These are phyloP conservation scores for Pachyrhizus erosus DNA, from an alignment of 306 rosid genomes.

Conservation along the genomic window DNA sequence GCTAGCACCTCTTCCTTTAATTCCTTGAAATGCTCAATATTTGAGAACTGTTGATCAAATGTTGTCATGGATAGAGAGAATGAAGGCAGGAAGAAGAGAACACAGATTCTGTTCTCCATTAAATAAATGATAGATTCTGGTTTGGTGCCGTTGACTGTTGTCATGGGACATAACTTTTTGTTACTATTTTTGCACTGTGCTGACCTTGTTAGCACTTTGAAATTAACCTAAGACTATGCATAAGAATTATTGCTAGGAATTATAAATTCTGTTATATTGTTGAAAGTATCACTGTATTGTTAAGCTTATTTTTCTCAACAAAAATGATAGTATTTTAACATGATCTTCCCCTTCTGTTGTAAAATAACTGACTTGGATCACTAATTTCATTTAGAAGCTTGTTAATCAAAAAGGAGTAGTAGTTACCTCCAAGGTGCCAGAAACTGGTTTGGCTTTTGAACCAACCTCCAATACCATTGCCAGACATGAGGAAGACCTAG, in stretches of 20 bases:
- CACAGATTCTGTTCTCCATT: background rate
- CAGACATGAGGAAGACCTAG: conserved; percentile 55
- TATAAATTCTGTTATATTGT: background rate
- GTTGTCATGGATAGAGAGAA: conserved; percentile 5
- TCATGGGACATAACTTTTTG: conserved; percentile 1
- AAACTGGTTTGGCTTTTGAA: conserved; percentile 59
- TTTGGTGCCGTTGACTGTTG: conserved; percentile 19
- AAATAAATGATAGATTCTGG: background rate
- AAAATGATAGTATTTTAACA: conserved; percentile 13
- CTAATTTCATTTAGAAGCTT: conserved; percentile 60
- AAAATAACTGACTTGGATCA: conserved; percentile 36
- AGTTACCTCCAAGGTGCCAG: conserved; percentile 65
- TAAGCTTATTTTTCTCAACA: background rate
- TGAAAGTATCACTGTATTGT: conserved; percentile 2
- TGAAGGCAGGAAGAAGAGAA: conserved; percentile 12
- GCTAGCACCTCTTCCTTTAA: background rate
- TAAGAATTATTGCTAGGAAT: conserved; percentile 1
- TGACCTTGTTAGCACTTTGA: conserved; percentile 26
- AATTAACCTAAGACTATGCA: background rate
- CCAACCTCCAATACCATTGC: conserved; percentile 47
- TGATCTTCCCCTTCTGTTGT: conserved; percentile 17
- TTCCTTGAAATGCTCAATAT: no score
- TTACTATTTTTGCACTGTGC: background rate
- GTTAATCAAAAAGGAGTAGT: conserved; percentile 63
- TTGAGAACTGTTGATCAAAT: background rate